Evolutionary conservation across 257 asterid genomes (phyloP).

Genomic region (Handroanthus guayacan): DNA sequence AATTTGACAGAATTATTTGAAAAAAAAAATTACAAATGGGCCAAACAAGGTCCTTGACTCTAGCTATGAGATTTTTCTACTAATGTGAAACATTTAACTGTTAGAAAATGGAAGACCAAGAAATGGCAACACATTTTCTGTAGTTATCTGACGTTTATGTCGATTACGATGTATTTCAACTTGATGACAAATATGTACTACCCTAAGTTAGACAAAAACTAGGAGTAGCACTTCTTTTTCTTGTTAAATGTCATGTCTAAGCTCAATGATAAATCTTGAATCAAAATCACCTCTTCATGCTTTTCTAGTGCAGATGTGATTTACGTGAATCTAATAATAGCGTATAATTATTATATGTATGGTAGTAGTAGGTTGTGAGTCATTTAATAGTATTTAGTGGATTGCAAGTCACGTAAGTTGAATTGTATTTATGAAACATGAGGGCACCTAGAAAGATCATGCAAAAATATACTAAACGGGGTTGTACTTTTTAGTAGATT

Average conservation of each 20-base stretch:
- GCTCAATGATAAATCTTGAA: slow-evolving; percentile 29
- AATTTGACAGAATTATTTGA: too few relatives aligned
- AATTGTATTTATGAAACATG: too few relatives aligned
- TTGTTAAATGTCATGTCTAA: background rate
- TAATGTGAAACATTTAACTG: background rate
- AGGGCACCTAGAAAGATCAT: too few relatives aligned
- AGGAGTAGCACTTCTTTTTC: background rate
- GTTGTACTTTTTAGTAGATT: too few relatives aligned
- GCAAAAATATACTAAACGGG: too few relatives aligned
- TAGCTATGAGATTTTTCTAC: background rate
- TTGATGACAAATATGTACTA: slow-evolving; percentile 24
- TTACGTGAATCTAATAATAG: too few relatives aligned
- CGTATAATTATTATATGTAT: too few relatives aligned
- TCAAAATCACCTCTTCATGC: background rate
- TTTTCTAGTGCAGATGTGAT: background rate
- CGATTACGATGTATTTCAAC: background rate
- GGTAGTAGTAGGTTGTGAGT: too few relatives aligned
- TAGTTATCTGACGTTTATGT: background rate
- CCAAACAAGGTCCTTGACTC: slow-evolving; percentile 34
- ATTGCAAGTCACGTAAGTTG: too few relatives aligned
- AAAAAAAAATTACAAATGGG: background rate
- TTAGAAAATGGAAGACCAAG: slow-evolving; percentile 30
- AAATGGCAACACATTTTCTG: slow-evolving; percentile 20
- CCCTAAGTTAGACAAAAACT: background rate
- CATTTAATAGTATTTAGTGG: too few relatives aligned